Conservation (phyloP, 768 basidiomycete genomes). For the Mrakia frigida region DNA sequence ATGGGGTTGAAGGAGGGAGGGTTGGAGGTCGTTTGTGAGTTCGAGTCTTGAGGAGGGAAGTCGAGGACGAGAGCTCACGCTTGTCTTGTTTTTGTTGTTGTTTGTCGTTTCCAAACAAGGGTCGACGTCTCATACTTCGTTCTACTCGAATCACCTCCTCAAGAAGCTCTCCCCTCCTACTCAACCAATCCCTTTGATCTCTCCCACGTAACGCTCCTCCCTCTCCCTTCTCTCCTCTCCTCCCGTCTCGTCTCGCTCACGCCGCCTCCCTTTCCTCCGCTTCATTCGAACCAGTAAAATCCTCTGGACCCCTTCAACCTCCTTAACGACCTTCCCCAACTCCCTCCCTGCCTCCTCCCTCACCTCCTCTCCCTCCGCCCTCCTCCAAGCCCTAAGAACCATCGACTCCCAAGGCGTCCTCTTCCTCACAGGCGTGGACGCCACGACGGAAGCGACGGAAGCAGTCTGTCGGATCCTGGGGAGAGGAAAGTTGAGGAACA, state of each 20-base stretch:
- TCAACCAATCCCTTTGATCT: not conserved
- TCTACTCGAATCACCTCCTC: not conserved
- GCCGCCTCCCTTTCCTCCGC: not conserved
- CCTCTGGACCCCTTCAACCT: conserved; percentile 14
- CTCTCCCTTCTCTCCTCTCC: not conserved
- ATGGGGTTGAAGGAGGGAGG: not conserved
- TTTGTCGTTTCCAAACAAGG: not conserved
- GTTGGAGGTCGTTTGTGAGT: not conserved
- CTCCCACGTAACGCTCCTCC: not conserved
- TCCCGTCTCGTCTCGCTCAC: not conserved
- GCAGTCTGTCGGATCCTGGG: conserved; percentile 67
- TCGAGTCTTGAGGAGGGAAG: too few species aligned
- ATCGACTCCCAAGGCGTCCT: conserved; percentile 21
- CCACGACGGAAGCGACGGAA: conserved; percentile 78
- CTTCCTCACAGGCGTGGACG: conserved; percentile 73
- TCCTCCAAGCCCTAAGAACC: not conserved
- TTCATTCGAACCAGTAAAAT: not conserved
- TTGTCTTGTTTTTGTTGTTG: too few species aligned
- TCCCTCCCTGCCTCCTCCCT: not conserved
- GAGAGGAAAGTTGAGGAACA: conserved; percentile 50
- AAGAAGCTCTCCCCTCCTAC: not conserved
- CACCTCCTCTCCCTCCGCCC: not conserved
- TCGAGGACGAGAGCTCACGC: not conserved
- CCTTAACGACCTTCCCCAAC: not conserved
- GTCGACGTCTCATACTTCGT: not conserved